Conservation (phyloP, 176 grass and related monocot species). For the Cenchrus fungigraminus region DNA sequence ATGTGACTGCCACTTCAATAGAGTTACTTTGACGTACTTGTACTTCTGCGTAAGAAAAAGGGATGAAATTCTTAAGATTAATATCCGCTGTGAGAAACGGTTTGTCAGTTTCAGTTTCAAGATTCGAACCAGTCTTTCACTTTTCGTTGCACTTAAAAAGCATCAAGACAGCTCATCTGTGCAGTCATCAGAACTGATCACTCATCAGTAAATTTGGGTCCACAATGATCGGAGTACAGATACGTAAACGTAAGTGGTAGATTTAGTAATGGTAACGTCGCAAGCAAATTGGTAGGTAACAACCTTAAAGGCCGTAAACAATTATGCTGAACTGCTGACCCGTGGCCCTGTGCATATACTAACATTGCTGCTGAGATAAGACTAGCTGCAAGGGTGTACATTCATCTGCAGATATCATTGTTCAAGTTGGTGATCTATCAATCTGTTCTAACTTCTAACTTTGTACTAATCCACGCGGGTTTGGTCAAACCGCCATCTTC, state of each 20-base stretch:
- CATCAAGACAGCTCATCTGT: neutral
- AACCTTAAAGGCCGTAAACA: constrained; percentile 1
- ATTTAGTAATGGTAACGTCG: constrained; percentile 5
- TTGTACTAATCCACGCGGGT: neutral
- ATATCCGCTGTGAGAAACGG: neutral
- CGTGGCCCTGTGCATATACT: neutral
- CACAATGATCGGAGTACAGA: neutral
- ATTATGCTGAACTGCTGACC: neutral
- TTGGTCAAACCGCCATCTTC: no score
- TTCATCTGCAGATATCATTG: neutral
- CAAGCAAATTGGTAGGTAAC: constrained; percentile 16
- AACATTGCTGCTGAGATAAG: neutral
- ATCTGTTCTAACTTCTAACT: neutral
- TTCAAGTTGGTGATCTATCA: neutral
- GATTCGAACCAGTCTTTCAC: constrained; percentile 6
- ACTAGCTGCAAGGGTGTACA: neutral
- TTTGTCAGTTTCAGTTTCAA: neutral
- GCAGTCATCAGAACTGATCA: neutral
- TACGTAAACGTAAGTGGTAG: neutral
- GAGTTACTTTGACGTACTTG: no score
- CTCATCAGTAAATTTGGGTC: constrained; percentile 7
- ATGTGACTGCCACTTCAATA: no score
- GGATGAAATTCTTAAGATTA: no score
- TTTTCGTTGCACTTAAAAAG: constrained; percentile 3
- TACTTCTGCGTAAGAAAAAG: no score